phyloP scores from a whole-genome alignment of 371 early-diverging fungal species.

The Actinomucor elegans region DNA sequence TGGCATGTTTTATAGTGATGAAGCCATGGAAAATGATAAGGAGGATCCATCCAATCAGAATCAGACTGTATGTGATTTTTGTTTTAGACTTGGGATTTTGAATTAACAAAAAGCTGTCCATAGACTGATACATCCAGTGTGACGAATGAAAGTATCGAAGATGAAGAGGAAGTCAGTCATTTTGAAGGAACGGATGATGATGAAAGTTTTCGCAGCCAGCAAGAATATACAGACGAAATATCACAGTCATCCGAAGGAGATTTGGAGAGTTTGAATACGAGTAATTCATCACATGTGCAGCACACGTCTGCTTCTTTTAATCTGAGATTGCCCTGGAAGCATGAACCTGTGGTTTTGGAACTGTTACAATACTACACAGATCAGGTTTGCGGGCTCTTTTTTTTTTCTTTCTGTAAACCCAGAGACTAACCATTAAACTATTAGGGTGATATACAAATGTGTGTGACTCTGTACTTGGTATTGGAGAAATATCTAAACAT shows the following conservation, averaged over 20 bases:
- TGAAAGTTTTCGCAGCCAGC: background rate
- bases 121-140: background rate
- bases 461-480: conserved; percentile 69
- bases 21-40: conserved; percentile 15
- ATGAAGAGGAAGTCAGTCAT: background rate
- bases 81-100: background rate
- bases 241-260: conserved; percentile 17
- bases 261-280: conserved; percentile 14
- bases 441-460: conserved; percentile 85
- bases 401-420: too few relatives aligned
- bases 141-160: background rate
- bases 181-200: background rate
- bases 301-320: conserved; percentile 12
- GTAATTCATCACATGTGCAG: conserved; percentile 3
- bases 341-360: conserved; percentile 53
- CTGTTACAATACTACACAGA: conserved; percentile 75
- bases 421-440: too few relatives aligned
- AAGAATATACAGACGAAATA: conserved; percentile 19
- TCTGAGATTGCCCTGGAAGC: conserved; percentile 54
- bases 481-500: conserved; percentile 51
- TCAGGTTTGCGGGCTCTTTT: too few relatives aligned
- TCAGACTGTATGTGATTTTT: too few relatives aligned
- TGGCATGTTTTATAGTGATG: conserved; percentile 59
- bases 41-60: background rate
- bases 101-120: too few relatives aligned